Evolutionary conservation across 2,329 filamentous ascomycete genomes (phyloP).

Genomic region (Trichoderma breve): DNA sequence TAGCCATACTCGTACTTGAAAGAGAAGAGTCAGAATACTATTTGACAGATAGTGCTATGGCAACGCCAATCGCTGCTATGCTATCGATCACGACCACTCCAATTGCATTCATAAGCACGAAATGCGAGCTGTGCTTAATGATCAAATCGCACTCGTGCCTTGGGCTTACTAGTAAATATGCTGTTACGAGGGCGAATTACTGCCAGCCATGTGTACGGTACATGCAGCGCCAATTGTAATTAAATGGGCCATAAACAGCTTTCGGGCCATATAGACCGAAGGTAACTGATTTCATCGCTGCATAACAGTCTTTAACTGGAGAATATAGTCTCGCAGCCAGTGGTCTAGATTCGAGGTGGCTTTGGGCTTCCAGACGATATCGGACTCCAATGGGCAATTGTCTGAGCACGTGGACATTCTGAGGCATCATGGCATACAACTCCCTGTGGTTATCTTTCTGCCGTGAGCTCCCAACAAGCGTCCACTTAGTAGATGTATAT

Average conservation of each 20-base stretch:
- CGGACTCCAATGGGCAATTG: neutral
- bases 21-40: neutral
- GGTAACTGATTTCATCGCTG: neutral
- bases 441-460: neutral
- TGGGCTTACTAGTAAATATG: neutral
- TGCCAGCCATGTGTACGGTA: neutral
- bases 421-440: neutral
- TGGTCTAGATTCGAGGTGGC: neutral
- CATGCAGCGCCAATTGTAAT: neutral
- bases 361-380: neutral
- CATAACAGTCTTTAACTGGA: neutral
- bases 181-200: neutral
- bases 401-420: neutral
- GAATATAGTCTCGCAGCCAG: neutral
- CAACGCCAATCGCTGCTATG: neutral
- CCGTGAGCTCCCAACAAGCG: neutral
- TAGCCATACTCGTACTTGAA: neutral
- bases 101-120: neutral
- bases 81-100: neutral
- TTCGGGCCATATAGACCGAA: neutral
- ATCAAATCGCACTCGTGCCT: neutral
- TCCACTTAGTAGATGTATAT: neutral
- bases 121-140: neutral
- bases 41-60: neutral
- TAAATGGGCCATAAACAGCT: neutral